phyloP scores from a whole-genome alignment of 2,329 filamentous ascomycete genomes.

The Aspergillus vadensis region DNA sequence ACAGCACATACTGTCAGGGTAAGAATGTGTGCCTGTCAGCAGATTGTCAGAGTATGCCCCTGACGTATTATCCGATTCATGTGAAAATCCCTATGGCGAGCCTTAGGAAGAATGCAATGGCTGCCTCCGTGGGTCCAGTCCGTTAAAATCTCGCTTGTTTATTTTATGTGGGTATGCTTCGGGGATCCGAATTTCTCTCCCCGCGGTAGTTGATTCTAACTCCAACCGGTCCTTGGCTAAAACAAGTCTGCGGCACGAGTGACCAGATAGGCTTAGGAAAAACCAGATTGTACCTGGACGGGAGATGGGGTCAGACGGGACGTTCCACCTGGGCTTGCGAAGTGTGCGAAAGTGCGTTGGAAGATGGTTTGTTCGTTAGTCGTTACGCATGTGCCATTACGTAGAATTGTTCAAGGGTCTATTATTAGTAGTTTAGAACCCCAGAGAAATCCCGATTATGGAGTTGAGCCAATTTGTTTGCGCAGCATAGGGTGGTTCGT shows the following conservation, averaged over 20 bases:
- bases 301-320: neutral
- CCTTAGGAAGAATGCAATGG: too few species aligned
- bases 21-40: too few species aligned
- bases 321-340: neutral
- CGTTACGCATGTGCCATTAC: neutral
- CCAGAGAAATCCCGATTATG: neutral
- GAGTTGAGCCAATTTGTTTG: neutral
- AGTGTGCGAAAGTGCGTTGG: neutral
- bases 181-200: conserved; percentile 1
- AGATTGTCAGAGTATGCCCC: too few species aligned
- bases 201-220: conserved; percentile 10
- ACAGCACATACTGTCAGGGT: too few species aligned
- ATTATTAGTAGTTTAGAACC: neutral
- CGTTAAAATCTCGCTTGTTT: neutral
- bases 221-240: conserved; percentile 15
- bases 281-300: neutral
- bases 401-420: neutral
- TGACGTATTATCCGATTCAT: too few species aligned
- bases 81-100: too few species aligned
- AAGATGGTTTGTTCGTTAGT: neutral
- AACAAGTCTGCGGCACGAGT: conserved; percentile 10
- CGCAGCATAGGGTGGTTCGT: conserved; percentile 5
- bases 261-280: neutral
- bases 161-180: neutral
- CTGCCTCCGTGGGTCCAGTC: neutral